phyloP scores from a whole-genome alignment of 2,329 filamentous ascomycete genomes.

The Botrytis hyacinthi region DNA sequence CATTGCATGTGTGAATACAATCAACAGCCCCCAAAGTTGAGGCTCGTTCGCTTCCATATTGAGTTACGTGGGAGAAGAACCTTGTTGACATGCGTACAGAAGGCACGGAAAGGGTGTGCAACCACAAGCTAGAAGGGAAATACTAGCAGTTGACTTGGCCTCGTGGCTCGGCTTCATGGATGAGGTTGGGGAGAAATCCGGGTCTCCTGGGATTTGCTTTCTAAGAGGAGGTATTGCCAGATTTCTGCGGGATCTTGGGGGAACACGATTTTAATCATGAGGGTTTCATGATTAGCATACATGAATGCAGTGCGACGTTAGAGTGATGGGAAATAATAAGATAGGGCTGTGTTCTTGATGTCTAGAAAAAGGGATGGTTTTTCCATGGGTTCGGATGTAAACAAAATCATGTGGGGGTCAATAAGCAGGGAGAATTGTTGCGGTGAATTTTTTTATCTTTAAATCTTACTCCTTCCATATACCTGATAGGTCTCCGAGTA shows the following conservation, averaged over 20 bases:
- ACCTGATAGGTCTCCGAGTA: background rate
- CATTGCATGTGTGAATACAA: background rate
- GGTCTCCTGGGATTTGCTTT: background rate
- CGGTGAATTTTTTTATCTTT: slow-evolving; percentile 1
- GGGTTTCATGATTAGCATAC: background rate
- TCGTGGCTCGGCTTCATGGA: background rate
- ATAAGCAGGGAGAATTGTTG: background rate
- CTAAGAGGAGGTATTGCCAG: background rate
- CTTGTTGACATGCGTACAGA: background rate
- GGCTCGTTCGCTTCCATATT: background rate
- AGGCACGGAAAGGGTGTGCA: background rate
- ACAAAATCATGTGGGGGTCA: background rate
- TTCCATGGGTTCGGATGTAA: background rate
- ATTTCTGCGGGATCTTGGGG: background rate
- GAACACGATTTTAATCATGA: background rate
- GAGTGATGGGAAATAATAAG: background rate
- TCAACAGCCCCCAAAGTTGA: background rate
- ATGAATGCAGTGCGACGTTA: background rate
- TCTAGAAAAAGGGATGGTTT: background rate
- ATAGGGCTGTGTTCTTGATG: slow-evolving; percentile 2
- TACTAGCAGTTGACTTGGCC: background rate
- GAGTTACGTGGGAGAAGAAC: background rate
- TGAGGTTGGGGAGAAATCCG: background rate
- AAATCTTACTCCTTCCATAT: background rate
- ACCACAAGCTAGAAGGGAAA: background rate